phyloP scores from a whole-genome alignment of 768 basidiomycete genomes.

The Tulasnella calospora region DNA sequence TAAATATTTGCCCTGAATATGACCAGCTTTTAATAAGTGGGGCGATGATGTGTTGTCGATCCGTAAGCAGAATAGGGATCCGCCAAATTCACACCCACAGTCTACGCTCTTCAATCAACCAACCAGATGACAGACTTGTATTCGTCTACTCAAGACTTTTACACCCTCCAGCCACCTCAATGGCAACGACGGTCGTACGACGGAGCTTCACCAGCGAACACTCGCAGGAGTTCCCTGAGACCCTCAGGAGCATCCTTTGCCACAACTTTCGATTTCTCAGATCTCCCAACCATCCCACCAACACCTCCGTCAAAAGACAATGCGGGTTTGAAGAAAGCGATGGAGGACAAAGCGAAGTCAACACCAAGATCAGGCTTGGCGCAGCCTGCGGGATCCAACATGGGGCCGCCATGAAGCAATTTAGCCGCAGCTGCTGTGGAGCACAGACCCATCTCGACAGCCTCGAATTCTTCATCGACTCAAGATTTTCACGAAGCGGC shows the following conservation, averaged over 20 bases:
- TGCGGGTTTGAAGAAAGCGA: not conserved
- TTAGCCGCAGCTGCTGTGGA: not conserved
- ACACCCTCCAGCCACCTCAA: not conserved
- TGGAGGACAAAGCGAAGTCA: too few relatives aligned
- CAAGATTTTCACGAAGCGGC: too few relatives aligned
- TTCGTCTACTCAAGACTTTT: not conserved
- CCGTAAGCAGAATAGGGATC: too few relatives aligned
- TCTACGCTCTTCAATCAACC: slow-evolving; percentile 12
- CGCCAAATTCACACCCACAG: not conserved
- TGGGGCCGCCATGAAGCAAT: too few relatives aligned
- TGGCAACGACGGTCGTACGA: not conserved
- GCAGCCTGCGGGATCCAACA: too few relatives aligned
- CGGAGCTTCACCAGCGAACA: not conserved
- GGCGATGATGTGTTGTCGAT: too few relatives aligned
- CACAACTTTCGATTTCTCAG: not conserved
- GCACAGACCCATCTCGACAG: too few relatives aligned
- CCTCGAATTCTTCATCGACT: too few relatives aligned
- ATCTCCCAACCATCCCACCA: not conserved
- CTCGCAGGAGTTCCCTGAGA: not conserved
- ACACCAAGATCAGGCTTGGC: too few relatives aligned
- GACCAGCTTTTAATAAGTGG: too few relatives aligned
- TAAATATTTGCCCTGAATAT: too few relatives aligned
- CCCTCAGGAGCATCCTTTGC: not conserved
- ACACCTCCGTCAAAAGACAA: not conserved
- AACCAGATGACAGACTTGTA: not conserved